Evolutionary conservation across 2,329 filamentous ascomycete genomes (phyloP).

Genomic region (Fusarium sp.): DNA sequence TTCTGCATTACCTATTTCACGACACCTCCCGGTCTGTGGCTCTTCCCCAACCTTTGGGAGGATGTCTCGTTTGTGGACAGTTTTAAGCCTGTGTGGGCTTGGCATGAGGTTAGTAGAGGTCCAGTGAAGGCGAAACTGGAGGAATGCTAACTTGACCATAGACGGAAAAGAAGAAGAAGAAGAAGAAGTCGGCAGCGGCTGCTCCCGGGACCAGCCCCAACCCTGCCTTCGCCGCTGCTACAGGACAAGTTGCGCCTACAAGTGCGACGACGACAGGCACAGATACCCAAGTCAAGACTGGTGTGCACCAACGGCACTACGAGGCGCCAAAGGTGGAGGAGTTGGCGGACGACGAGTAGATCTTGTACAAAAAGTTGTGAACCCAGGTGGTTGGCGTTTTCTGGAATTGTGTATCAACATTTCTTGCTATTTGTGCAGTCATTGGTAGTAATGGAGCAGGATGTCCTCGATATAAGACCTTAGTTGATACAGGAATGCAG

Average conservation of each 20-base stretch:
- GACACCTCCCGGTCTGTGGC: slow-evolving; percentile 90
- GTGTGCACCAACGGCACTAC: slow-evolving; percentile 58
- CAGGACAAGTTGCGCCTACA: slow-evolving; percentile 65
- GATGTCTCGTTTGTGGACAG: slow-evolving; percentile 98
- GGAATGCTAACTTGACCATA: slow-evolving; percentile 38
- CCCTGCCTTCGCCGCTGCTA: slow-evolving; percentile 63
- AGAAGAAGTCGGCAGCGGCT: slow-evolving; percentile 63
- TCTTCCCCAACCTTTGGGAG: slow-evolving; percentile 98
- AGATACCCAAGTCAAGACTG: slow-evolving; percentile 64
- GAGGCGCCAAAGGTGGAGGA: slow-evolving; percentile 66
- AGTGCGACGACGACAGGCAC: slow-evolving; percentile 69
- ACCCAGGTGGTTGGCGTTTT: slow-evolving; percentile 39
- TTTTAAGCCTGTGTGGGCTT: slow-evolving; percentile 96
- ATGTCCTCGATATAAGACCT: slow-evolving; percentile 3
- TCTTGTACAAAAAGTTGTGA: slow-evolving; percentile 27
- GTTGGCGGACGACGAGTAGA: slow-evolving; percentile 63
- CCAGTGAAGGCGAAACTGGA: not conserved
- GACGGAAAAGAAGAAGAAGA: slow-evolving; percentile 62
- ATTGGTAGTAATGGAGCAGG: slow-evolving; percentile 27
- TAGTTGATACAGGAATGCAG: not conserved
- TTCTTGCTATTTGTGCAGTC: slow-evolving; percentile 28
- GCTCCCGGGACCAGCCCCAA: slow-evolving; percentile 52
- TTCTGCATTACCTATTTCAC: slow-evolving; percentile 94
- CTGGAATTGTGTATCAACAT: slow-evolving; percentile 42
- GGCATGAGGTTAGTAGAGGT: slow-evolving; percentile 83